phyloP scores from a whole-genome alignment of 1,284 basidiomycete species.

The Butyriboletus pseudospeciosus region DNA sequence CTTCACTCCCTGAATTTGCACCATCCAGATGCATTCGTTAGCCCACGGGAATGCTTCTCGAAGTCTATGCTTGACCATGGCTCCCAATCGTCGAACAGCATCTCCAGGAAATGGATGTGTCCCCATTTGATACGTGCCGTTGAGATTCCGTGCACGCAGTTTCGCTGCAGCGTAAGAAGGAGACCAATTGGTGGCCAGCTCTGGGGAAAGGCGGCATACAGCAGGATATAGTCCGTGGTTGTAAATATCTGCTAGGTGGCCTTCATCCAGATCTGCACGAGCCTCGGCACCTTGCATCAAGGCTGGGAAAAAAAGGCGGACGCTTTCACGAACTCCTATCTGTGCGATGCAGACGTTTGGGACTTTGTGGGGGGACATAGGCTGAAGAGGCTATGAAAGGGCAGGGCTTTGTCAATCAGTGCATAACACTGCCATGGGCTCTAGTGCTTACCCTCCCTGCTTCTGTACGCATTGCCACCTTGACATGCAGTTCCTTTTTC shows the following conservation, averaged over 20 bases:
- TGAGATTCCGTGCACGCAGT: neutral
- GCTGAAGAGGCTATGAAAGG: neutral
- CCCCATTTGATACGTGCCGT: conserved; percentile 5
- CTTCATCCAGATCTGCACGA: neutral
- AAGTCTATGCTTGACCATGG: neutral
- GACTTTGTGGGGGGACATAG: conserved; percentile 4
- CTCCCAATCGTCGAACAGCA: neutral
- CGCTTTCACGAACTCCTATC: neutral
- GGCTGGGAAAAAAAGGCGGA: conserved; percentile 7
- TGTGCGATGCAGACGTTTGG: conserved; percentile 9
- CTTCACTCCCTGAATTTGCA: conserved; percentile 9
- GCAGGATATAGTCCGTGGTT: conserved; percentile 4
- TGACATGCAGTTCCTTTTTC: conserved; percentile 1
- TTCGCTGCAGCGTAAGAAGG: conserved; percentile 6
- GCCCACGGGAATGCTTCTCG: conserved; percentile 1
- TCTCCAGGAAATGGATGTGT: conserved; percentile 6
- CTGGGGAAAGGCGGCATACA: neutral
- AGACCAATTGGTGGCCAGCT: conserved; percentile 9
- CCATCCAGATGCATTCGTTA: conserved; percentile 4
- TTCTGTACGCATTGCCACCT: conserved; percentile 2
- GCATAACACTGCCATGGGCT: too few species aligned
- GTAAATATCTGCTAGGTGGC: neutral
- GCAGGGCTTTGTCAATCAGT: neutral
- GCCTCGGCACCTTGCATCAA: conserved; percentile 2
- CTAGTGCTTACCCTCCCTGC: neutral